Evolutionary conservation across 371 early-diverging fungal species (phyloP).

Genomic region (Circinella minor): DNA sequence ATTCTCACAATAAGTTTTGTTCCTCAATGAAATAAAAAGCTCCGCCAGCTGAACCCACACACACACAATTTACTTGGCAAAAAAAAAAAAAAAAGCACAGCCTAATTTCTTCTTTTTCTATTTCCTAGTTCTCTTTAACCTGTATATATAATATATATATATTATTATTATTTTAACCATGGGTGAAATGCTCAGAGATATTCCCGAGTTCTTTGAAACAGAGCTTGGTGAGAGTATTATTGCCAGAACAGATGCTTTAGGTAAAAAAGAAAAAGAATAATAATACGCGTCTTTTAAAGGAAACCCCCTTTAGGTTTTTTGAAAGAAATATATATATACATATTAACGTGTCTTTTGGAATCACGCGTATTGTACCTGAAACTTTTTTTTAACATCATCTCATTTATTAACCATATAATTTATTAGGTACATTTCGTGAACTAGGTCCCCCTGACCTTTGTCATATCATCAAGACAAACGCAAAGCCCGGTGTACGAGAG

Average conservation of each 20-base stretch:
- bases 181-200: slow-evolving; percentile 71
- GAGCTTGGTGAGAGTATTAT: slow-evolving; percentile 86
- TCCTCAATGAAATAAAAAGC: too few relatives aligned
- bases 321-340: background rate
- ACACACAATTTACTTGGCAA: too few relatives aligned
- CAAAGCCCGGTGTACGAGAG: slow-evolving; percentile 81
- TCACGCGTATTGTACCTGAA: slow-evolving; percentile 7
- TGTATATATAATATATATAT: background rate
- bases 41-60: too few relatives aligned
- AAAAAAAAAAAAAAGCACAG: too few relatives aligned
- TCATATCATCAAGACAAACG: slow-evolving; percentile 88
- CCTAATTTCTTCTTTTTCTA: too few relatives aligned
- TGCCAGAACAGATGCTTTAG: slow-evolving; percentile 88
- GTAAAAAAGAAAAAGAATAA: slow-evolving; percentile 45
- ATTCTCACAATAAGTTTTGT: too few relatives aligned
- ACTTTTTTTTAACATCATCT: background rate
- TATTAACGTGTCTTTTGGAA: background rate
- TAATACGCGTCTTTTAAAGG: too few relatives aligned
- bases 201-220: slow-evolving; percentile 93
- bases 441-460: slow-evolving; percentile 97
- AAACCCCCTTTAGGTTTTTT: background rate
- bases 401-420: slow-evolving; percentile 5
- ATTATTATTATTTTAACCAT: slow-evolving; percentile 20
- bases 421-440: slow-evolving; percentile 83
- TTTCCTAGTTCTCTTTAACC: too few relatives aligned